Conservation (phyloP, 805 yeast genomes). For the Saccharomycopsis babjevae region DNA sequence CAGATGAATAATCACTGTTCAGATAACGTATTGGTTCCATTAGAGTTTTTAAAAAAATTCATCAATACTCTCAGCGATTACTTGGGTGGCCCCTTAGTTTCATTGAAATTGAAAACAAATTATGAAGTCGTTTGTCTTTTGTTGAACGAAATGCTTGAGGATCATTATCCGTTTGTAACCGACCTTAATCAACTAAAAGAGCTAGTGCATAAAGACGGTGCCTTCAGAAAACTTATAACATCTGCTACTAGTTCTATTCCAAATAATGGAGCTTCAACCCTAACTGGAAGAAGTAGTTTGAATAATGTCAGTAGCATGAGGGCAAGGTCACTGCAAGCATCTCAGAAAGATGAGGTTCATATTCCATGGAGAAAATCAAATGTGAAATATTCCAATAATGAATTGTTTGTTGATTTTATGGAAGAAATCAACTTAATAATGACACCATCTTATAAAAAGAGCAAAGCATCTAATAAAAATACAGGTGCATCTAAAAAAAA, state of each 20-base stretch:
- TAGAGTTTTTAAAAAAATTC: slow-evolving; percentile 40
- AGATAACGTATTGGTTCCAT: slow-evolving; percentile 44
- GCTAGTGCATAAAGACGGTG: slow-evolving; percentile 53
- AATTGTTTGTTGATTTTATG: slow-evolving; percentile 71
- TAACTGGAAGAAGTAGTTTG: background rate
- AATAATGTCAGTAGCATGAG: slow-evolving; percentile 2
- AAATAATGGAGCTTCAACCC: slow-evolving; percentile 6
- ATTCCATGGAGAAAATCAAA: slow-evolving; percentile 74
- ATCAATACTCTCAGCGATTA: slow-evolving; percentile 46
- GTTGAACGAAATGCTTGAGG: slow-evolving; percentile 69
- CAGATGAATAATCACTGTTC: slow-evolving; percentile 19
- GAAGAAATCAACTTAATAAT: slow-evolving; percentile 43
- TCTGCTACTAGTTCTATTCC: slow-evolving; percentile 26
- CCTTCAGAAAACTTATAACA: slow-evolving; percentile 42
- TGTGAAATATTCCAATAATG: slow-evolving; percentile 70
- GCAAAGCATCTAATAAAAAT: slow-evolving; percentile 9
- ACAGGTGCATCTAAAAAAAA: background rate
- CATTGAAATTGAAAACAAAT: slow-evolving; percentile 54
- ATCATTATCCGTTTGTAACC: slow-evolving; percentile 61
- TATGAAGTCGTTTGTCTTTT: slow-evolving; percentile 61
- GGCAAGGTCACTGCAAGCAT: slow-evolving; percentile 6
- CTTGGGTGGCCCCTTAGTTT: slow-evolving; percentile 45
- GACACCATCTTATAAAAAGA: background rate
- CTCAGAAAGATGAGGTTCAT: slow-evolving; percentile 20
- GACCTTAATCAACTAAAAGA: slow-evolving; percentile 65